Evolutionary conservation across 768 basidiomycete genomes (phyloP).

Genomic region (Phaffia australis): DNA sequence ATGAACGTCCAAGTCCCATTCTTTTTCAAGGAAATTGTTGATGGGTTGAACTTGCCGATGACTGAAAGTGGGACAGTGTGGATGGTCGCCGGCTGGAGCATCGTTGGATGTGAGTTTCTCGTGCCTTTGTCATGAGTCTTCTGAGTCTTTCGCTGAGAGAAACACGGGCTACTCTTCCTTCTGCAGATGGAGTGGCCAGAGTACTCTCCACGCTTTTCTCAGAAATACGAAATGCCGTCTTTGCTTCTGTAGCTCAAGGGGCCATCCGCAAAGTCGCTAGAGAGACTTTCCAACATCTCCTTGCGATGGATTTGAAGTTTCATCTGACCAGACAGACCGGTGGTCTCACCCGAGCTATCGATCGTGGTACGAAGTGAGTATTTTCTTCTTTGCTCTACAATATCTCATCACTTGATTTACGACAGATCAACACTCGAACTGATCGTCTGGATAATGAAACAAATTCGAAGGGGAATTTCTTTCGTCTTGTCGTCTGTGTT

Average conservation of each 20-base stretch:
- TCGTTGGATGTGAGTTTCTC: slow-evolving; percentile 67
- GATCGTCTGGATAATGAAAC: background rate
- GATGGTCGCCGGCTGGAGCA: slow-evolving; percentile 77
- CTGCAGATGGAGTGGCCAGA: slow-evolving; percentile 74
- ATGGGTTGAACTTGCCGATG: slow-evolving; percentile 74
- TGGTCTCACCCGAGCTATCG: slow-evolving; percentile 89
- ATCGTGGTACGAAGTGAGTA: slow-evolving; percentile 86
- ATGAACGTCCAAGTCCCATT: slow-evolving; percentile 97
- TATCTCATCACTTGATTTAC: background rate
- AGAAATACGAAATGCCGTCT: slow-evolving; percentile 88
- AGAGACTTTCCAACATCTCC: slow-evolving; percentile 88
- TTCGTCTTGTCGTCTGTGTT: slow-evolving; percentile 87
- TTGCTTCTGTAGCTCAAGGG: slow-evolving; percentile 87
- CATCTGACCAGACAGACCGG: slow-evolving; percentile 90
- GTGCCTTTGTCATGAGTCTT: background rate
- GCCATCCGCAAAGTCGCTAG: slow-evolving; percentile 89
- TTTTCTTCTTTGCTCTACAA: background rate
- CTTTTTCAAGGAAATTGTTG: slow-evolving; percentile 84
- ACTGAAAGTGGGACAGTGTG: slow-evolving; percentile 67
- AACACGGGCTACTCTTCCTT: background rate
- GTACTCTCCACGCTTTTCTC: slow-evolving; percentile 80
- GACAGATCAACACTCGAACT: slow-evolving; percentile 9
- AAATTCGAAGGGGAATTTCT: slow-evolving; percentile 66
- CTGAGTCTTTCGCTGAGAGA: background rate
- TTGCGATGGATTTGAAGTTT: slow-evolving; percentile 82